Conservation (phyloP, 2,329 filamentous ascomycete species). For the Trichoderma sp. region DNA sequence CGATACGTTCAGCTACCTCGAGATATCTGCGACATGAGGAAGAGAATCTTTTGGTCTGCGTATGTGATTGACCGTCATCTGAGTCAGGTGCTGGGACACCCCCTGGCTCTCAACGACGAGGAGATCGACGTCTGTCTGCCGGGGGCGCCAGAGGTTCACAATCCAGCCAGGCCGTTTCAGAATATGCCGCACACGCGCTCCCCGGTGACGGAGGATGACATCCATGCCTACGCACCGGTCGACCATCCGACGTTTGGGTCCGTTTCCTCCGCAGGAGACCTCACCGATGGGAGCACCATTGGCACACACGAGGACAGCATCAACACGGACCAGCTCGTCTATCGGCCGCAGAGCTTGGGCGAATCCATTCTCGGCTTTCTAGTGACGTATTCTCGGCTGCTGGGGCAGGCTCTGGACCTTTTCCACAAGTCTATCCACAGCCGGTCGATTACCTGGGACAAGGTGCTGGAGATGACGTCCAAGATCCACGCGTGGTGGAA, state of each 20-base stretch:
- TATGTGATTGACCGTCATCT: slow-evolving; percentile 25
- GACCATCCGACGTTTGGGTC: slow-evolving; percentile 21
- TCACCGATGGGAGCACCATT: slow-evolving; percentile 19
- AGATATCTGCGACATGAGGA: slow-evolving; percentile 25
- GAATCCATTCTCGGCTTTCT: slow-evolving; percentile 22
- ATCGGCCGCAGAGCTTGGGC: slow-evolving; percentile 14
- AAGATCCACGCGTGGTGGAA: slow-evolving; percentile 25
- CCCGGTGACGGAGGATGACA: slow-evolving; percentile 2
- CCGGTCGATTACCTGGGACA: slow-evolving; percentile 25
- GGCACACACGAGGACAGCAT: slow-evolving; percentile 10
- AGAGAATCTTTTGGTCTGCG: slow-evolving; percentile 23
- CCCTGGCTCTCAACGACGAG: slow-evolving; percentile 20
- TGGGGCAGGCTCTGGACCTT: slow-evolving; percentile 24
- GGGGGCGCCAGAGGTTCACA: slow-evolving; percentile 16
- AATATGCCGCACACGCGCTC: not conserved
- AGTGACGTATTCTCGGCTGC: slow-evolving; percentile 21
- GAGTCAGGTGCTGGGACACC: slow-evolving; percentile 19
- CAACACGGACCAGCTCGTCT: slow-evolving; percentile 16
- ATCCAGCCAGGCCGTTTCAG: slow-evolving; percentile 9
- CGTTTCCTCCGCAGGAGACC: slow-evolving; percentile 16
- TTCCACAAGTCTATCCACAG: slow-evolving; percentile 24
- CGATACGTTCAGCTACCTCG: slow-evolving; percentile 21
- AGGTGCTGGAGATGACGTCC: slow-evolving; percentile 25
- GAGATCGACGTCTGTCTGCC: slow-evolving; percentile 22
- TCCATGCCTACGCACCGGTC: slow-evolving; percentile 12